Evolutionary conservation across 2,329 filamentous ascomycete genomes (phyloP).

Genomic region (Phyllosticta citribraziliensis): DNA sequence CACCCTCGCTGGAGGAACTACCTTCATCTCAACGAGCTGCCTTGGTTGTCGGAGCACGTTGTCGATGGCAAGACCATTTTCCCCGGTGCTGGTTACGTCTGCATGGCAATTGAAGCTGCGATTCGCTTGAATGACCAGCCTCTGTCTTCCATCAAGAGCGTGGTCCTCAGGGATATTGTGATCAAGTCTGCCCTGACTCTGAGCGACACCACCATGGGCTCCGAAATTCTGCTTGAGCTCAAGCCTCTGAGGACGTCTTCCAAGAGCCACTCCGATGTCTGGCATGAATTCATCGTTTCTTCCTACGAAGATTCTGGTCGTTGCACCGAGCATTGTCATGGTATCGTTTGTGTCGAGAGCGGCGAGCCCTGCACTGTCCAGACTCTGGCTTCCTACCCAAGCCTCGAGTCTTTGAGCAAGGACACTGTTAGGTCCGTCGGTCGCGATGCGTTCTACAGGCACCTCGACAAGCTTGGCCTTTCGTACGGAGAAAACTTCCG

Average conservation of each 20-base stretch:
- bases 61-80: conserved; percentile 29
- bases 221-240: neutral
- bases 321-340: conserved; percentile 1
- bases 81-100: conserved; percentile 36
- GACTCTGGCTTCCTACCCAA: neutral
- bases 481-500: neutral
- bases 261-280: conserved; percentile 2
- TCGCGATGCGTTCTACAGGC: neutral
- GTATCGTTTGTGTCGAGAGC: neutral
- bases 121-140: neutral
- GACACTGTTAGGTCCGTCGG: neutral
- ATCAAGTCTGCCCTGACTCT: neutral
- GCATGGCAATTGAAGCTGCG: conserved; percentile 26
- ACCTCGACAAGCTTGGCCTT: conserved; percentile 1
- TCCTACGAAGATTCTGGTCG: neutral
- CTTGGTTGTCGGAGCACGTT: conserved; percentile 16
- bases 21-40: conserved; percentile 10
- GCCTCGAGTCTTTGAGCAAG: neutral
- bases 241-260: neutral
- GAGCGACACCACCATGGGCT: neutral
- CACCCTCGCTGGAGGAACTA: conserved; percentile 16
- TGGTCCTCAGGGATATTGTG: conserved; percentile 11
- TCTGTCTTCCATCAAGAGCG: conserved; percentile 14
- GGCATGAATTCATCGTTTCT: neutral
- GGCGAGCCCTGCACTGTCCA: neutral